Conservation (phyloP, 2,329 filamentous ascomycete genomes). For the Botryosphaeria dothidea region DNA sequence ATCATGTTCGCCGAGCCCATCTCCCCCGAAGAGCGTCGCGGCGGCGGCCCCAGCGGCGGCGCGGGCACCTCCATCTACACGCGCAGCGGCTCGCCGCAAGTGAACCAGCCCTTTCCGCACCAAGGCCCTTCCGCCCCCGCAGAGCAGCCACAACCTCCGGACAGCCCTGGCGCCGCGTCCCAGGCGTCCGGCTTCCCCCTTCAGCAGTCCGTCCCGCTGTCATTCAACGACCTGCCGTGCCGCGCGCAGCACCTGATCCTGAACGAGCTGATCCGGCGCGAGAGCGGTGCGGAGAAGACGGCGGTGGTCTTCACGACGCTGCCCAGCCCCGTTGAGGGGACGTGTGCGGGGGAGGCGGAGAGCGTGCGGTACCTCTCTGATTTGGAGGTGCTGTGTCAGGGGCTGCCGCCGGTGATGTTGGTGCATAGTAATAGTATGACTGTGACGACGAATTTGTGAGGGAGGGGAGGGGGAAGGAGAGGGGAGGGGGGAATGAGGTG, state of each 20-base stretch:
- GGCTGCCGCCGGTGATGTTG: constrained; percentile 72
- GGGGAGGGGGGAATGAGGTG: neutral
- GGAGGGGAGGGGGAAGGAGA: neutral
- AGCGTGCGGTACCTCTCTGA: constrained; percentile 75
- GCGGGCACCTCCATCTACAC: constrained; percentile 10
- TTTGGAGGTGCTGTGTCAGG: constrained; percentile 75
- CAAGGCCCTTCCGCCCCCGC: neutral
- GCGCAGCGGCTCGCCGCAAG: constrained; percentile 5
- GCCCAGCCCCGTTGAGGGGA: constrained; percentile 78
- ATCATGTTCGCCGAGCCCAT: constrained; percentile 68
- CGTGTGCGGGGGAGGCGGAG: constrained; percentile 67
- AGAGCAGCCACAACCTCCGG: neutral
- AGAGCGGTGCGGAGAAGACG: constrained; percentile 45
- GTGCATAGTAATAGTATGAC: constrained; percentile 90
- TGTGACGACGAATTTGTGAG: constrained; percentile 71
- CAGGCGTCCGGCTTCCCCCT: constrained; percentile 51
- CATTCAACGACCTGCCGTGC: constrained; percentile 84
- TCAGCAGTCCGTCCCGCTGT: constrained; percentile 66
- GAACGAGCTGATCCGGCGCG: constrained; percentile 72
- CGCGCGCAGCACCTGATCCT: constrained; percentile 83
- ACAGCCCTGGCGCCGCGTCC: neutral
- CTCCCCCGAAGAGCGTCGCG: constrained; percentile 22
- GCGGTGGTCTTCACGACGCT: constrained; percentile 82
- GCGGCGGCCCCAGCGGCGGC: neutral
- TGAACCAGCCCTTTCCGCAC: neutral